Conservation (phyloP, 2,329 filamentous ascomycete genomes). For the Ophiostoma piceae region DNA sequence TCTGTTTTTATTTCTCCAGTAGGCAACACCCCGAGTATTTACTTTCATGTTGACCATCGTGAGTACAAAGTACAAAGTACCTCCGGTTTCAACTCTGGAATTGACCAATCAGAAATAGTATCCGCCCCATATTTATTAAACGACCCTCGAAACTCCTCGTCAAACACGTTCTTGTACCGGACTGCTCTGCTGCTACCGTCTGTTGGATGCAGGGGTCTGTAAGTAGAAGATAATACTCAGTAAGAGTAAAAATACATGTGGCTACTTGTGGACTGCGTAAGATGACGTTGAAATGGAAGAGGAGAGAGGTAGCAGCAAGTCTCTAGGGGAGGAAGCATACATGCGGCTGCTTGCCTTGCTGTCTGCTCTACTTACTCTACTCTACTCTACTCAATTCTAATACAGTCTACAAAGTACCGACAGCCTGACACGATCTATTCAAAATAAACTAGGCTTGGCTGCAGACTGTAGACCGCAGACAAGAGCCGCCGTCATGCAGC, state of each 20-base stretch:
- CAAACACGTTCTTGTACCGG: constrained; percentile 36
- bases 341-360: neutral
- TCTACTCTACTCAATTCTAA: too few species aligned
- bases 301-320: constrained; percentile 7
- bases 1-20: too few species aligned
- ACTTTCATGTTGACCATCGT: too few species aligned
- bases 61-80: neutral
- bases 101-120: neutral
- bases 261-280: neutral
- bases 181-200: constrained; percentile 28
- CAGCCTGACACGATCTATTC: too few species aligned
- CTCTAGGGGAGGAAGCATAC: neutral
- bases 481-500: neutral
- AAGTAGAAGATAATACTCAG: neutral
- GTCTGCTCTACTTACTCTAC: neutral
- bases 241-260: constrained; percentile 5
- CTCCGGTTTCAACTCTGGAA: constrained; percentile 3
- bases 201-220: too few species aligned
- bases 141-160: constrained; percentile 37
- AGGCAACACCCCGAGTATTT: too few species aligned
- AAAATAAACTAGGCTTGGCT: too few species aligned
- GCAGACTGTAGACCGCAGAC: neutral
- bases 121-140: constrained; percentile 36
- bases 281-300: neutral
- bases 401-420: neutral